phyloP scores from a whole-genome alignment of 306 rosid species.

The Myrica gale region DNA sequence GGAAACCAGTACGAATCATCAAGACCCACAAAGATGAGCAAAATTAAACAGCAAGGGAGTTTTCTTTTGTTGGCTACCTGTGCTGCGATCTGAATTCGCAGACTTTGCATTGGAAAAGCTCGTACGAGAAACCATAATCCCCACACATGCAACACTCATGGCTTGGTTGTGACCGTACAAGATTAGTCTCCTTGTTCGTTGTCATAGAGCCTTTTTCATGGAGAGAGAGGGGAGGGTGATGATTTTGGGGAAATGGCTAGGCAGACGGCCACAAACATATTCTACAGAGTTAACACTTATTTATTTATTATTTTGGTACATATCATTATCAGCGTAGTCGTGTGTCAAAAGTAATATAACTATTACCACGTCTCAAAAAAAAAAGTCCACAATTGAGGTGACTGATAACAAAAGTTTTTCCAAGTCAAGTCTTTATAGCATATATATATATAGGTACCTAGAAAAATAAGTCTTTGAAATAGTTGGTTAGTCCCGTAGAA shows the following conservation, averaged over 20 bases:
- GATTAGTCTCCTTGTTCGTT: conserved; percentile 30
- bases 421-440: not conserved
- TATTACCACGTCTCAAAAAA: conserved; percentile 19
- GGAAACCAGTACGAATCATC: not conserved
- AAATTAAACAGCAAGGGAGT: not conserved
- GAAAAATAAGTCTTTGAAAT: not conserved
- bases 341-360: conserved; percentile 37
- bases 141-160: conserved; percentile 98
- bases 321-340: conserved; percentile 43
- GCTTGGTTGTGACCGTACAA: conserved; percentile 20
- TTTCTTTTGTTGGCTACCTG: conserved; percentile 40
- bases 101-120: conserved; percentile 75
- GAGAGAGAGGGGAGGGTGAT: not conserved
- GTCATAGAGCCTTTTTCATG: conserved; percentile 42
- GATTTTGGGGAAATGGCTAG: not conserved
- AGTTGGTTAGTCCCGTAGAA: not conserved
- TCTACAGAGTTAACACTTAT: not conserved
- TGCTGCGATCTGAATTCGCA: conserved; percentile 98
- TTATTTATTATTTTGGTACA: not conserved
- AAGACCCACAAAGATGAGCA: not conserved
- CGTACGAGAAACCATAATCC: conserved; percentile 79
- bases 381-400: conserved; percentile 26
- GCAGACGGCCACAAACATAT: conserved; percentile 39
- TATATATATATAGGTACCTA: too few species aligned
- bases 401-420: conserved; percentile 26